Evolutionary conservation across 2,329 filamentous ascomycete species (phyloP).

Genomic region (Ophiocordyceps robertsii): DNA sequence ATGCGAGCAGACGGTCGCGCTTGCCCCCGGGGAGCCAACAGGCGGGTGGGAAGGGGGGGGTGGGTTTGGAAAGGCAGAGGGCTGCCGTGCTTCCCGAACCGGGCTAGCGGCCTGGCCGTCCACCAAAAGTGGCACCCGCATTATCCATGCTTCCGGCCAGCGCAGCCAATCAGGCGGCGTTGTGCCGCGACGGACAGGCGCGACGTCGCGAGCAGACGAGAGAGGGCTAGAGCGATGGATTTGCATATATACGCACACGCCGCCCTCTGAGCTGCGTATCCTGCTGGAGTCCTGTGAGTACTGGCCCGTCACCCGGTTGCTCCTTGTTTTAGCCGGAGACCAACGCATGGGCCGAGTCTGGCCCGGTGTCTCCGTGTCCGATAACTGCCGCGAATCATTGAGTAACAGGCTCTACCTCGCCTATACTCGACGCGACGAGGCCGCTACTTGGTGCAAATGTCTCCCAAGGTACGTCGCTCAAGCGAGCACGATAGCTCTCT

Average conservation of each 20-base stretch:
- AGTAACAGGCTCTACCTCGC: no score
- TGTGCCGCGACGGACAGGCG: neutral
- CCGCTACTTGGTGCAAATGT: no score
- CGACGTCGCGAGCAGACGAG: neutral
- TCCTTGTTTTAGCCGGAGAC: neutral
- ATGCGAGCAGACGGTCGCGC: conserved; percentile 2
- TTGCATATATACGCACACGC: neutral
- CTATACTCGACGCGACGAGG: no score
- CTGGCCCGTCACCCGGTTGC: neutral
- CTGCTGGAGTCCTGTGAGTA: neutral
- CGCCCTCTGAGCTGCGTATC: neutral
- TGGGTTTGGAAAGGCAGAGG: conserved; percentile 3
- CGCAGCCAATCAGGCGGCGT: neutral
- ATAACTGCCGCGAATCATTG: no score
- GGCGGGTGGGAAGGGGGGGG: conserved; percentile 1
- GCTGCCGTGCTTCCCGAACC: neutral
- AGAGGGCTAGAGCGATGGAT: neutral
- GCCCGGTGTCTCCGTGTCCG: no score
- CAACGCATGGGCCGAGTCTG: no score
- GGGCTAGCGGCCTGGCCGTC: conserved; percentile 1
- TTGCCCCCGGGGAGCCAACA: neutral
- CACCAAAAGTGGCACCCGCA: conserved; percentile 3
- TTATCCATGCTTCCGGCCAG: conserved; percentile 3
- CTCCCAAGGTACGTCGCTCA: no score
- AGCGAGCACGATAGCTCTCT: no score